Evolutionary conservation across 2,329 filamentous ascomycete species (phyloP).

Genomic region (Exophiala sideris): DNA sequence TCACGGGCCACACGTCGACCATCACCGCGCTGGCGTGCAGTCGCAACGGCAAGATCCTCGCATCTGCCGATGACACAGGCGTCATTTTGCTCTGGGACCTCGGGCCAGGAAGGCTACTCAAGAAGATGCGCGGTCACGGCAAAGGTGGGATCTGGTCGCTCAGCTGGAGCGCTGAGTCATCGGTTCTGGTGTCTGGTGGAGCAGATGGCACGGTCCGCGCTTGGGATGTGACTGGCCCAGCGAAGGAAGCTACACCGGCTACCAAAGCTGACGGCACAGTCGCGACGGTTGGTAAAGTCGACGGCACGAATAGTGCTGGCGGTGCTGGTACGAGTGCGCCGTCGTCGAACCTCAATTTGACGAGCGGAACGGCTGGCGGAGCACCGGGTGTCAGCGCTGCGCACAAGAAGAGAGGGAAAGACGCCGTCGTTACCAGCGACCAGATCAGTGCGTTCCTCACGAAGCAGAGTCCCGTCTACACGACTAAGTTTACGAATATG

Average conservation of each 20-base stretch:
- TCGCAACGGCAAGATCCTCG: constrained; percentile 84
- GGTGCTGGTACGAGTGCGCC: constrained; percentile 5
- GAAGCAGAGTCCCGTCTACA: constrained; percentile 93
- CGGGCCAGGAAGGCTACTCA: constrained; percentile 77
- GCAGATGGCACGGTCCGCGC: constrained; percentile 89
- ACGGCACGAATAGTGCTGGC: not conserved
- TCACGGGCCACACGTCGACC: constrained; percentile 85
- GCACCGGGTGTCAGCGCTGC: constrained; percentile 36
- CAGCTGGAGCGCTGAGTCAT: constrained; percentile 90
- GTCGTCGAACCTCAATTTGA: constrained; percentile 10
- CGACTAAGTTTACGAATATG: constrained; percentile 91
- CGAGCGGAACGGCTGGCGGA: constrained; percentile 46
- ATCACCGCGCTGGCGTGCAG: constrained; percentile 82
- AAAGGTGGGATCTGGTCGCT: constrained; percentile 93
- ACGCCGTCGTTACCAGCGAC: constrained; percentile 84
- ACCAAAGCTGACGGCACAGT: constrained; percentile 41
- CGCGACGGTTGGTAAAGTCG: not conserved
- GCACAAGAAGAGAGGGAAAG: constrained; percentile 73
- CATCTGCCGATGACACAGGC: constrained; percentile 81
- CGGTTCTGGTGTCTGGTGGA: constrained; percentile 81
- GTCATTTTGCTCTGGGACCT: constrained; percentile 95
- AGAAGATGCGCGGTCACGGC: constrained; percentile 89
- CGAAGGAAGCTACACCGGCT: constrained; percentile 53
- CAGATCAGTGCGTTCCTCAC: constrained; percentile 94
- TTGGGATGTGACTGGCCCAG: constrained; percentile 80